Evolutionary conservation across 768 basidiomycete genomes (phyloP), one percentile per base, ranked within the genome.

Genomic region (Galerina sulciceps): DNA sequence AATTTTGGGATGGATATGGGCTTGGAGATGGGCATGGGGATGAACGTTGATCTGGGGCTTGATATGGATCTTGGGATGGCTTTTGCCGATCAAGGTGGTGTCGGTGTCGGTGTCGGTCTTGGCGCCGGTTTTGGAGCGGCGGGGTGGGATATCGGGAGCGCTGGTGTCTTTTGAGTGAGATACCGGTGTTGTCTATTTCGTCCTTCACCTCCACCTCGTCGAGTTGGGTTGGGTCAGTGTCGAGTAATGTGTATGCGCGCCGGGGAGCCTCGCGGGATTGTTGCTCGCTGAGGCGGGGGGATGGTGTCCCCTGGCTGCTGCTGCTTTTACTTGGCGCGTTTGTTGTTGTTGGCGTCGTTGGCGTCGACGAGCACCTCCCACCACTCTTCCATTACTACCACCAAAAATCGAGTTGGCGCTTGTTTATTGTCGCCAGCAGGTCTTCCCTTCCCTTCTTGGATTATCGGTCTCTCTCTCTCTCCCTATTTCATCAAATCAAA

Each of bases 91-190:
- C n/a, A n/a, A n/a, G n/a, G 42, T 26, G 58, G 41, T 43, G 34
- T 54, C 46, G 47, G 49, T 17, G 42, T 34, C n/a, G n/a, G n/a
- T n/a, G n/a, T n/a, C n/a, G n/a, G n/a, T n/a, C n/a, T n/a, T n/a
- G n/a, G n/a, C n/a, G n/a, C n/a, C 20, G 41, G 41, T 6, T 26
- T 23, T 52, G 55, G 67, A 60, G 60, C 59, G 64, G 66, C 58
- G 62, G 60, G 60, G 59, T 47, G 65, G 61, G 23, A 36, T 9
- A 20, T 64, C 62, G 15, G 67, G 52, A 57, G 59, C 48, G 54
- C 57, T 62, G 17, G 67, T 36, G 62, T 63, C 55, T 63, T 63
- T 56, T 63, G 56, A 62, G 17, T 49, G n/a, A n/a, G n/a, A n/a
- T n/a, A n/a, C n/a, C n/a, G 17, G 48, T 10, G 4, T 45, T 22